Evolutionary conservation across 345 rosid genomes (phyloP).

Genomic region (Isatis tinctoria): DNA sequence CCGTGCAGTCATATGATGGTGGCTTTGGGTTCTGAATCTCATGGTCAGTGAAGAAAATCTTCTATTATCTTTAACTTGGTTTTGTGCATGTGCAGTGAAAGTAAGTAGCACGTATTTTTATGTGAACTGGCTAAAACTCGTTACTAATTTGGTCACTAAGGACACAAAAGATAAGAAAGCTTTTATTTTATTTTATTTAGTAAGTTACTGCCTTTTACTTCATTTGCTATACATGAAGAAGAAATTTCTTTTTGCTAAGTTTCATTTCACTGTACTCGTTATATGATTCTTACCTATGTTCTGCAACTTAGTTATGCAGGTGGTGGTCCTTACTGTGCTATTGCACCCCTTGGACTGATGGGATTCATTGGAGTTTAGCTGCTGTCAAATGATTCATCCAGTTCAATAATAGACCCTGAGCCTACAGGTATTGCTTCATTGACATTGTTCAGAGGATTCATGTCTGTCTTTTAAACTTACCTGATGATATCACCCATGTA

Average conservation of each 20-base stretch:
- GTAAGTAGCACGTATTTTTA: too few relatives aligned
- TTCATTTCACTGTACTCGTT: neutral
- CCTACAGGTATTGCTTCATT: slow-evolving; percentile 47
- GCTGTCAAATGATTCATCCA: slow-evolving; percentile 37
- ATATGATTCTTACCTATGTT: slow-evolving; percentile 37
- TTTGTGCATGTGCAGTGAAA: neutral
- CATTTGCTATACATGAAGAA: neutral
- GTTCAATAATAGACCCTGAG: slow-evolving; percentile 54
- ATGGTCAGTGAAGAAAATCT: slow-evolving; percentile 62
- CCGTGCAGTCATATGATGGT: slow-evolving; percentile 87
- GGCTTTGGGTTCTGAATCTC: slow-evolving; percentile 97
- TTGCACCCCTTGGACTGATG: slow-evolving; percentile 84
- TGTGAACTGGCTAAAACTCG: neutral
- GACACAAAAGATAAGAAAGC: too few relatives aligned
- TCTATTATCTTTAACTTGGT: neutral
- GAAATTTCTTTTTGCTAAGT: neutral
- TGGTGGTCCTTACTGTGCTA: slow-evolving; percentile 91
- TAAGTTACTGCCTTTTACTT: neutral
- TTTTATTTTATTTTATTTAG: neutral
- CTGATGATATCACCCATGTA: too few relatives aligned
- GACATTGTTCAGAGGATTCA: neutral
- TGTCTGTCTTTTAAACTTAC: neutral
- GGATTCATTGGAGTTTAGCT: slow-evolving; percentile 68
- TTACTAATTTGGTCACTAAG: too few relatives aligned
- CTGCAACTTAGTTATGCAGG: slow-evolving; percentile 65